Conservation (phyloP, 164 flowering plant species). For the Dillenia turbinata region DNA sequence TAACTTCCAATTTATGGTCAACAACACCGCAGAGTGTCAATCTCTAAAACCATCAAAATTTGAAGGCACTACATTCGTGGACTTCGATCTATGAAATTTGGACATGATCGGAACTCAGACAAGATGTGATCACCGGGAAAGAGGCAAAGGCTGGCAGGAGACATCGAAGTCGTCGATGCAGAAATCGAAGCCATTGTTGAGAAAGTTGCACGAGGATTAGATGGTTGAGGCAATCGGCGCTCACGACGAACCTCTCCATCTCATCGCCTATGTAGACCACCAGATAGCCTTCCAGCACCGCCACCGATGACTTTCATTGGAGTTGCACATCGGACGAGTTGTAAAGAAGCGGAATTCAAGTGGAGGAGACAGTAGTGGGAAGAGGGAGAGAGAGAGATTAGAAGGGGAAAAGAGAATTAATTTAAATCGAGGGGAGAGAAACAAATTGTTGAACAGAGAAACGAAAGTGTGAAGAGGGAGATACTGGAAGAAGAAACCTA, state of each 20-base stretch:
- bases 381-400: background rate
- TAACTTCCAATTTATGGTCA: too few relatives aligned
- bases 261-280: conserved; percentile 94
- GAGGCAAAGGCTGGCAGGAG: too few relatives aligned
- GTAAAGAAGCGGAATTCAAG: conserved; percentile 15
- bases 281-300: conserved; percentile 61
- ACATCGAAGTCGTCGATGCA: too few relatives aligned
- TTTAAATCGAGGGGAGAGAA: conserved; percentile 7
- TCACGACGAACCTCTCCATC: conserved; percentile 82
- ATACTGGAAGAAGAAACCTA: background rate
- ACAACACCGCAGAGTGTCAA: too few relatives aligned
- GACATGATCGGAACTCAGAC: too few relatives aligned
- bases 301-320: conserved; percentile 20
- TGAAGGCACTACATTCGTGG: too few relatives aligned
- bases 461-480: background rate
- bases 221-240: conserved; percentile 74
- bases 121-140: too few relatives aligned
- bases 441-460: background rate
- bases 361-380: conserved; percentile 59
- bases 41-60: too few relatives aligned
- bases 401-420: conserved; percentile 2
- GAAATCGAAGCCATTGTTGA: too few relatives aligned
- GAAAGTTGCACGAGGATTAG: conserved; percentile 55
- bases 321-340: conserved; percentile 9
- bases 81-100: too few relatives aligned